phyloP scores from a whole-genome alignment of 768 basidiomycete species.

The Lyophyllum atratum region DNA sequence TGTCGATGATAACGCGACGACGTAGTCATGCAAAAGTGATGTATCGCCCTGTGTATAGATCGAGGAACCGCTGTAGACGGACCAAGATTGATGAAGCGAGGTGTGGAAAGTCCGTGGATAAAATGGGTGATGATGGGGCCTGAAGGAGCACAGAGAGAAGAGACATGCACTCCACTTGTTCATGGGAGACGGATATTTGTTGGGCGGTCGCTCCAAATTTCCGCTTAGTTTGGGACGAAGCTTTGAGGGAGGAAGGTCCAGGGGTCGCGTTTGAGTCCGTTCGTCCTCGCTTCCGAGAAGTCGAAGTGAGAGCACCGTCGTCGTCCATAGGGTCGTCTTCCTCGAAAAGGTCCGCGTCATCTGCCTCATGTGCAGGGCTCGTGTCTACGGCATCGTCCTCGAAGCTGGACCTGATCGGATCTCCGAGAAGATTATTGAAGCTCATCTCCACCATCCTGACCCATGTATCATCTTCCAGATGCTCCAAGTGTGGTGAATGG shows the following conservation, averaged over 20 bases:
- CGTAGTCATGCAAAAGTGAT: conserved; percentile 75
- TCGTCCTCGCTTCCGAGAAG: conserved; percentile 41
- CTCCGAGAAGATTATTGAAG: conserved; percentile 78
- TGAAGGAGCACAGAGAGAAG: conserved; percentile 62
- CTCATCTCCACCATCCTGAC: conserved; percentile 62
- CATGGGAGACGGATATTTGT: conserved; percentile 41
- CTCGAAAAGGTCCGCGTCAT: conserved; percentile 36
- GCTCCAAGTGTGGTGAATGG: conserved; percentile 78
- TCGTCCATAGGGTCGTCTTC: conserved; percentile 31
- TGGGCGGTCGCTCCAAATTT: conserved; percentile 14
- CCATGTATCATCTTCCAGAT: conserved; percentile 69
- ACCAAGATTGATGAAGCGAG: conserved; percentile 56
- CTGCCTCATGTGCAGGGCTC: conserved; percentile 31
- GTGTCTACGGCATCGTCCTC: conserved; percentile 29
- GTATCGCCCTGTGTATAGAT: conserved; percentile 70
- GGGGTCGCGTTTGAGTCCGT: conserved; percentile 21
- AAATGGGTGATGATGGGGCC: conserved; percentile 60
- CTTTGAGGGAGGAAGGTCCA: conserved; percentile 16
- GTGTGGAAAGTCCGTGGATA: conserved; percentile 39
- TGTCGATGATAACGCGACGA: conserved; percentile 66
- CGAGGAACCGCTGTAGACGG: conserved; percentile 56
- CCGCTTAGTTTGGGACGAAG: conserved; percentile 23
- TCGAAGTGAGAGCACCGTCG: conserved; percentile 21
- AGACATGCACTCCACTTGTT: conserved; percentile 73
- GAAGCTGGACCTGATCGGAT: conserved; percentile 41